Base-by-base conservation (phyloP, 306 rosid species). In the Vigna mungo region DNA sequence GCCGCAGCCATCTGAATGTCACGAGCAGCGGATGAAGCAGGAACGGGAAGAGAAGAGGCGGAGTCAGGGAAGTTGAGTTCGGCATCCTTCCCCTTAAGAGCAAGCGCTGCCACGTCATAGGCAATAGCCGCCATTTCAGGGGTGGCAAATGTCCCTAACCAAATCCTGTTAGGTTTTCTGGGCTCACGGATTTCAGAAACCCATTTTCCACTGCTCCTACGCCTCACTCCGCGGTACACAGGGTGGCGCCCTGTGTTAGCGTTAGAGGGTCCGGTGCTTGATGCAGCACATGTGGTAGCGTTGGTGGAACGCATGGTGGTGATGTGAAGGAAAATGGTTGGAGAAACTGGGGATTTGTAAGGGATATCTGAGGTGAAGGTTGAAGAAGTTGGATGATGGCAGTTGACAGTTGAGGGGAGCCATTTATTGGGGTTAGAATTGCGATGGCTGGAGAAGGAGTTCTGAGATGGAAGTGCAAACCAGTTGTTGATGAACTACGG, bases 111-210 rank as follows among this genome's bases (percentile, higher is more conserved):
- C 16, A 95, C 99, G 44, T 95, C 99, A 73, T 90, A 95, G 6
- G 97, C 99, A 12, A 88, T 84, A 14, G 99, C 99, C 0, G 97
- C 97, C 97, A 95, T 95, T 81, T 95, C 99, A 0, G 99, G 92
- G 0, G 96, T 88, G 14, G 90, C 66, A 66, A 89, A 95, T 66
- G 99, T 95, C 17, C 99, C 99, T 47, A 95, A 80, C 99, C 99
- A 95, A 46, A 95, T 95, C 59, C 88, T 82, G 41, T 79, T 82
- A 0, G 88, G 88, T 44, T 85, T 85, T 47, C 36, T 85, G 2
- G 88, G 88, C 36, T 85, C 88, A 0, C 88, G 72, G 14, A 85
- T 85, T 72, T 85, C 88, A 83, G 87, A 85, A 2, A 85, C 88
- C 88, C 88, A 85, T 82, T 85, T 85, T 4, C 88, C 88, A 5